Percentiles rank a stretch among this genome's conserved stretches.
Evolutionary conservation across 2,329 filamentous ascomycete genomes (phyloP).

Genomic region (Lachnellula hyalina): DNA sequence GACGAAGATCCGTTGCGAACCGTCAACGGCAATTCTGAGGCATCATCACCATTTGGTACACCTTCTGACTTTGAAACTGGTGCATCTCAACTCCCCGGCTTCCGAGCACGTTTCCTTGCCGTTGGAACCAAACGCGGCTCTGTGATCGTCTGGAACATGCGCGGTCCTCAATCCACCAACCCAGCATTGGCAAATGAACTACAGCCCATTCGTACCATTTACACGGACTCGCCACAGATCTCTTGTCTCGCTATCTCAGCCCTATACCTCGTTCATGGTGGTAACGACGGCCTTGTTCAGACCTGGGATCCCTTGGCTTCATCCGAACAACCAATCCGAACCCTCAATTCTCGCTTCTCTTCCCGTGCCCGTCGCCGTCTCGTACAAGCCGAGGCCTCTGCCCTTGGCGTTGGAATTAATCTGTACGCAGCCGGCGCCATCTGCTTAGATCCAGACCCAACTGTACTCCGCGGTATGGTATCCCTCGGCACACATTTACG

Average conservation of each 20-base stretch:
- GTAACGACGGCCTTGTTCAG: slow-evolving; percentile 90
- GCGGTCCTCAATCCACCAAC: slow-evolving; percentile 55
- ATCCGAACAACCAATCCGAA: slow-evolving; percentile 70
- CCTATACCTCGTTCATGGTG: slow-evolving; percentile 85
- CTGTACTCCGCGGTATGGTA: slow-evolving; percentile 77
- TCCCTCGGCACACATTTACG: slow-evolving; percentile 81
- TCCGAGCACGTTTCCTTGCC: slow-evolving; percentile 74
- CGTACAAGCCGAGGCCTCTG: slow-evolving; percentile 60
- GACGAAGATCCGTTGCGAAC: slow-evolving; percentile 72
- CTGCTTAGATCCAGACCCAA: slow-evolving; percentile 80
- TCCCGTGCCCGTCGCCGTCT: slow-evolving; percentile 74
- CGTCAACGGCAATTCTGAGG: slow-evolving; percentile 42
- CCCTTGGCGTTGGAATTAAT: slow-evolving; percentile 65
- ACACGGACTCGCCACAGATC: slow-evolving; percentile 85
- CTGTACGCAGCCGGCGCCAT: slow-evolving; percentile 81
- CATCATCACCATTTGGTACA: slow-evolving; percentile 24
- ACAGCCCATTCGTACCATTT: slow-evolving; percentile 70
- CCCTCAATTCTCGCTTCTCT: slow-evolving; percentile 78
- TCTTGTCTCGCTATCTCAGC: slow-evolving; percentile 78
- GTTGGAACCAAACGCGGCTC: slow-evolving; percentile 73
- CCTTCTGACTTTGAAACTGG: slow-evolving; percentile 22
- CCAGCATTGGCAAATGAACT: slow-evolving; percentile 53
- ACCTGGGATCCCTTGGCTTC: slow-evolving; percentile 96
- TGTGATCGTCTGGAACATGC: slow-evolving; percentile 81
- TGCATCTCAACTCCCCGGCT: slow-evolving; percentile 69